Base-by-base conservation (phyloP, 768 basidiomycete genomes). In the Termitomyces heimii region DNA sequence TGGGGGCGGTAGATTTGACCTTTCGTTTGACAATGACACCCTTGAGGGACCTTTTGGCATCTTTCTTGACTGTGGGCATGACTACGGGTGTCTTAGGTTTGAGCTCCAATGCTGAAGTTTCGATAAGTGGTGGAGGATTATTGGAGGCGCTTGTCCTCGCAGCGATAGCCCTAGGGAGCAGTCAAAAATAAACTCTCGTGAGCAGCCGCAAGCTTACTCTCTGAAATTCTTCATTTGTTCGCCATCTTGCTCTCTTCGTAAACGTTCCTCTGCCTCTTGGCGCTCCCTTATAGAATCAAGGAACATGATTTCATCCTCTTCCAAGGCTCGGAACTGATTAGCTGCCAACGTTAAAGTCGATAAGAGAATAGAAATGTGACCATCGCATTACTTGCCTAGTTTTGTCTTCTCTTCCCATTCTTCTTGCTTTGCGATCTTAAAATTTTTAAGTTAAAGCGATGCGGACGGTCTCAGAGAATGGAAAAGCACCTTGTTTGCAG, bases 331-430 rank as follows among this genome's bases (percentile, higher is more conserved):
- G 65, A 93, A 94, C 66, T 94, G 92, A 67, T 92, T 93, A 53
- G 90, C 90, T 89, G 68, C 54, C 13, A 35, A 35, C 48, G 50
- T 42, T 53, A 13, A 40, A 13, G 59, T 61, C 45, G 63, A 60
- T 40, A 42, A 37, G 46, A 34, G 31, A 24, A 40, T 45, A 31
- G 34, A 40, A 46, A 39, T 26, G 46, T 31, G 45, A 10, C 13
- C 42, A 16, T 31, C 37, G 22, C 29, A 20, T 47, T 29, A 35
- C 57, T 54, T 55, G 75, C 78, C 78, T 72, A 94, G 81, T 69
- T 92, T 92, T 59, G 84, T 90, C 68, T 89, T 89, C 69, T 92
- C 89, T 67, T 94, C 92, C 89, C 90, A 94, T 82, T 94, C 89
- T 70, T 94, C 92, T 72, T 94, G 90, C 70, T 93, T 92, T 62